Evolutionary conservation across 164 flowering plant genomes (phyloP).

Genomic region (Vitis cinerea): DNA sequence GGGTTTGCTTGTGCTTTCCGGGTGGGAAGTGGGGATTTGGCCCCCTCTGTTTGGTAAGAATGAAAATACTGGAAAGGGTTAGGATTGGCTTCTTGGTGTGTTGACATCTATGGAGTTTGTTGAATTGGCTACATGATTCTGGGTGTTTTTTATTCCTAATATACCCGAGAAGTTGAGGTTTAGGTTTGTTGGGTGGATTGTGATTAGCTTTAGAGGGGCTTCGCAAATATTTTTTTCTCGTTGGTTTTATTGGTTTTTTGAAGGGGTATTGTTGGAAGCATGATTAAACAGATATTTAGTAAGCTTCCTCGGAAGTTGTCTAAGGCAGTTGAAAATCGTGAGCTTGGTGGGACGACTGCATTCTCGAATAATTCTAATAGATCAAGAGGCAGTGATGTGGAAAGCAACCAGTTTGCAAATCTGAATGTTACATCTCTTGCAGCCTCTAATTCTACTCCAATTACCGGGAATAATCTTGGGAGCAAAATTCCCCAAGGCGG

Average conservation of each 20-base stretch:
- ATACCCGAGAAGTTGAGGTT: not conserved
- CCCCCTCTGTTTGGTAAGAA: not conserved
- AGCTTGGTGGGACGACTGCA: conserved; percentile 15
- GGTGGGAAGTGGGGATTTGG: not conserved
- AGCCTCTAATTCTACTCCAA: conserved; percentile 10
- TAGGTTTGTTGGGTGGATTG: not conserved
- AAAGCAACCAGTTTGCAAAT: conserved; percentile 14
- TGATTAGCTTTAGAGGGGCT: not conserved
- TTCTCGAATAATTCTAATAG: conserved; percentile 15
- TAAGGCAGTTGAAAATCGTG: conserved; percentile 20
- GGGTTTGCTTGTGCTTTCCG: not conserved
- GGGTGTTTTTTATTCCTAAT: not conserved
- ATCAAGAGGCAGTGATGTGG: conserved; percentile 21
- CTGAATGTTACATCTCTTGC: conserved; percentile 4
- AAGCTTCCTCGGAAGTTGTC: conserved; percentile 37
- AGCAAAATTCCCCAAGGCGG: conserved; percentile 12
- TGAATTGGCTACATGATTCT: not conserved
- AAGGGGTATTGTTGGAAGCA: conserved; percentile 13
- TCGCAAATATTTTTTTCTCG: not conserved
- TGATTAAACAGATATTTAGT: conserved; percentile 31
- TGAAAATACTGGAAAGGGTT: not conserved
- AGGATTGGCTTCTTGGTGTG: not conserved
- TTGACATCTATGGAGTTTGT: not conserved
- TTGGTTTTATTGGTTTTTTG: conserved; percentile 1
- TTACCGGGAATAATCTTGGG: conserved; percentile 6